These are phyloP conservation scores for Boehmeria nivea DNA, from an alignment of 306 rosid genomes.

Conservation along the genomic window DNA sequence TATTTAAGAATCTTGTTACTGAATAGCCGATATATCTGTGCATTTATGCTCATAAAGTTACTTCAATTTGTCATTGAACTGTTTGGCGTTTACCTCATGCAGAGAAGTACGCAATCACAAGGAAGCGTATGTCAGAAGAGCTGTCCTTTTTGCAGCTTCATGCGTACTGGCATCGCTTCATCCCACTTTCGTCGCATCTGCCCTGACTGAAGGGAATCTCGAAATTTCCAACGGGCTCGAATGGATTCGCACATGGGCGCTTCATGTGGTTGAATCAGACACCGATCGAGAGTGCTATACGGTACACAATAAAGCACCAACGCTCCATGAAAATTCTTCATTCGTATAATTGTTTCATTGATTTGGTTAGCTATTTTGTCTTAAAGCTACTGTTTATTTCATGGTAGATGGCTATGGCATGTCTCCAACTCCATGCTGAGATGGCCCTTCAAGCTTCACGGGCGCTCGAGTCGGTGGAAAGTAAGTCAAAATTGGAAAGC, in stretches of 20 bases:
- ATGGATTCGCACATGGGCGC: conserved; percentile 86
- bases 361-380: not conserved
- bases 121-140: conserved; percentile 91
- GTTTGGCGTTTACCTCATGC: conserved; percentile 17
- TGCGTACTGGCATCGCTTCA: conserved; percentile 69
- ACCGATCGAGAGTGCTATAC: conserved; percentile 80
- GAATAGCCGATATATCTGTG: conserved; percentile 3
- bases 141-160: conserved; percentile 82
- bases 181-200: conserved; percentile 63
- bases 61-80: conserved; percentile 9
- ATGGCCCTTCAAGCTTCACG: conserved; percentile 96
- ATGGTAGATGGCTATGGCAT: conserved; percentile 71
- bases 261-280: conserved; percentile 73
- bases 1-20: not conserved
- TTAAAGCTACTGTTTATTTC: not conserved
- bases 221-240: conserved; percentile 77
- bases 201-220: conserved; percentile 67
- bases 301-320: too few relatives aligned
- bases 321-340: too few relatives aligned
- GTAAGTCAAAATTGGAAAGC: conserved; percentile 31
- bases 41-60: conserved; percentile 4
- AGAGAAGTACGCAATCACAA: conserved; percentile 77
- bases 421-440: conserved; percentile 87
- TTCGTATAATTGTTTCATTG: not conserved
- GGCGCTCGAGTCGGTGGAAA: conserved; percentile 63